Percentiles rank a stretch among this genome's conserved stretches.
Evolutionary conservation across 495 filamentous ascomycete species (phyloP).

Genomic region (Paragyromitra xinjiangensis): DNA sequence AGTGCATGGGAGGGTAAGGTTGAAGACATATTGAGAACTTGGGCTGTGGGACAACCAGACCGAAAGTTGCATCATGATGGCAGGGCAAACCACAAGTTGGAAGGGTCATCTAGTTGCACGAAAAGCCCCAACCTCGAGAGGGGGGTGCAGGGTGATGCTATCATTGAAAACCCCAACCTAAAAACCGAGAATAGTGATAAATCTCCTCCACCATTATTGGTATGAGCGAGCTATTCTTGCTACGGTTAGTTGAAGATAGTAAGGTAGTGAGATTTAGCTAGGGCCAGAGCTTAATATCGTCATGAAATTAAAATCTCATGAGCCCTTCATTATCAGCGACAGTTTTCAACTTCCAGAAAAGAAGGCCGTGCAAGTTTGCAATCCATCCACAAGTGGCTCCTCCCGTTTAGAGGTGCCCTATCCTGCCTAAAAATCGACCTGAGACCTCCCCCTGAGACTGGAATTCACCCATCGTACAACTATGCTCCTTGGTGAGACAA

Average conservation of each 20-base stretch:
- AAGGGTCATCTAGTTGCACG: background rate
- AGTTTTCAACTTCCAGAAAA: no score
- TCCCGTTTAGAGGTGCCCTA: no score
- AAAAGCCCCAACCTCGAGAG: background rate
- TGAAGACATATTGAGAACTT: conserved; percentile 43
- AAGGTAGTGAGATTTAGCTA: background rate
- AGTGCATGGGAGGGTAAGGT: conserved; percentile 49
- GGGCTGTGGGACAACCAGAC: conserved; percentile 18
- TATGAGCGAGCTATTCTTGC: background rate
- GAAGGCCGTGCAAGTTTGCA: background rate
- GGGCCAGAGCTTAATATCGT: background rate
- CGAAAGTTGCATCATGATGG: conserved; percentile 17
- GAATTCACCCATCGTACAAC: no score
- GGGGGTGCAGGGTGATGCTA: background rate
- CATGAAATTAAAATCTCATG: background rate
- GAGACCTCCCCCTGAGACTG: no score
- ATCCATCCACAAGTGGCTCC: background rate
- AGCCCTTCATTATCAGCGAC: background rate
- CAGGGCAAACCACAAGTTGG: background rate
- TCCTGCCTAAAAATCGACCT: no score
- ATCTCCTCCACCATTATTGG: background rate
- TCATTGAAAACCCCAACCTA: background rate
- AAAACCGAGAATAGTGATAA: background rate
- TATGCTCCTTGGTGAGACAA: no score
- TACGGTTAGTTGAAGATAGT: background rate